A percentile compares a stretch with the other conserved stretches of the same genome.
Evolutionary conservation across 2,329 filamentous ascomycete genomes (phyloP).

Genomic region (Ambrosiella beaveri): DNA sequence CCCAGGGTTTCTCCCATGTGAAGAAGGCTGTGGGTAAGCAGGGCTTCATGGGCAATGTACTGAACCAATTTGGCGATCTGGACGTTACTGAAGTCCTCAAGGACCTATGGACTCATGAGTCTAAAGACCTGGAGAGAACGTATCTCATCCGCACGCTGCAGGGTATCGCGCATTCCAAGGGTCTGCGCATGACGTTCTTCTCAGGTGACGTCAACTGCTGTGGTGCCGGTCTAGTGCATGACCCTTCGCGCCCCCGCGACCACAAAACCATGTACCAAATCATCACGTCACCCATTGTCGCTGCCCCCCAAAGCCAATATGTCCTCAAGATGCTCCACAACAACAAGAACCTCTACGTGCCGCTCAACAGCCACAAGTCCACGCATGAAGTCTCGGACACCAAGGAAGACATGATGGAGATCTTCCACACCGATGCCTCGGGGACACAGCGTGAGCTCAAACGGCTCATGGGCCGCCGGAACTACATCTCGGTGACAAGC

Average conservation of each 20-base stretch:
- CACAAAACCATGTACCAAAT: slow-evolving; percentile 99
- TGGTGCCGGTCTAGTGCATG: slow-evolving; percentile 84
- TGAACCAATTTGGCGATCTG: slow-evolving; percentile 92
- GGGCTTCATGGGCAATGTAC: slow-evolving; percentile 84
- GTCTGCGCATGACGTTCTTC: slow-evolving; percentile 89
- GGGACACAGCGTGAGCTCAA: slow-evolving; percentile 70
- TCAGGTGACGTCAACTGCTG: slow-evolving; percentile 84
- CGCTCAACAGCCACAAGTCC: slow-evolving; percentile 65
- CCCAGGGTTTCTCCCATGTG: slow-evolving; percentile 80
- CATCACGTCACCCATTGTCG: slow-evolving; percentile 83
- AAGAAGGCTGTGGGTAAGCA: slow-evolving; percentile 95
- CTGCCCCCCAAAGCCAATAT: slow-evolving; percentile 68
- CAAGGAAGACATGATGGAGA: slow-evolving; percentile 99
- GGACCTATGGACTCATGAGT: slow-evolving; percentile 96
- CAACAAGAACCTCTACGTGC: slow-evolving; percentile 81
- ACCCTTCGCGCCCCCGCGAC: slow-evolving; percentile 75
- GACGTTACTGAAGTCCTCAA: slow-evolving; percentile 86
- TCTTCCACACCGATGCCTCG: slow-evolving; percentile 85
- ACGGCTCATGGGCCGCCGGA: slow-evolving; percentile 81
- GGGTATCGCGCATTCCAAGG: slow-evolving; percentile 88
- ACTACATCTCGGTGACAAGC: slow-evolving; percentile 84
- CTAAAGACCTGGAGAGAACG: slow-evolving; percentile 90
- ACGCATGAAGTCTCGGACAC: slow-evolving; percentile 68
- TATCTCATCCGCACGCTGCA: slow-evolving; percentile 93
- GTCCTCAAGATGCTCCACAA: slow-evolving; percentile 90